These are phyloP conservation scores for Penicillium palitans DNA, from an alignment of 2,329 filamentous ascomycete genomes.

Conservation along the genomic window DNA sequence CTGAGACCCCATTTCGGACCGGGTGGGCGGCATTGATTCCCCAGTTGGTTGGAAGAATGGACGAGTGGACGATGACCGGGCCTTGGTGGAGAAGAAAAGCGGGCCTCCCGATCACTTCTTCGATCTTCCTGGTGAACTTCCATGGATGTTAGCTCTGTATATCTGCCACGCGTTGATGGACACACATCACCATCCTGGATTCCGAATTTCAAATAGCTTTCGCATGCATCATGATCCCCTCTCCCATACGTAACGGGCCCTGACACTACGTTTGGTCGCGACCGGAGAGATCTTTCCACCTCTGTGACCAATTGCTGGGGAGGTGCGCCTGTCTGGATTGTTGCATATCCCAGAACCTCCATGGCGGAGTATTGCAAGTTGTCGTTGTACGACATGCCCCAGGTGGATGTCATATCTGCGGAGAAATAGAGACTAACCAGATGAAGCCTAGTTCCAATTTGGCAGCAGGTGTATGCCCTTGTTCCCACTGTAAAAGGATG, in stretches of 20 bases:
- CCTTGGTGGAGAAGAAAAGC: neutral
- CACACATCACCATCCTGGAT: neutral
- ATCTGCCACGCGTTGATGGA: neutral
- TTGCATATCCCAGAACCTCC: neutral
- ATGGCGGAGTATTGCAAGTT: neutral
- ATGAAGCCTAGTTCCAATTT: neutral
- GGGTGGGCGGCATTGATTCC: constrained; percentile 7
- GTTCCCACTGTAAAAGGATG: neutral
- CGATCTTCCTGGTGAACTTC: neutral
- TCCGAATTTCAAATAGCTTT: neutral
- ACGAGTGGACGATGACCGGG: neutral
- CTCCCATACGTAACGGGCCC: neutral
- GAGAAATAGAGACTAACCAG: neutral
- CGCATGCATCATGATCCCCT: neutral
- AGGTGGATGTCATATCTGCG: neutral
- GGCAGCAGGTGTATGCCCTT: neutral
- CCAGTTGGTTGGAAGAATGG: neutral
- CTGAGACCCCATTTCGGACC: neutral
- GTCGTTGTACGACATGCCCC: neutral
- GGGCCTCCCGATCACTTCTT: neutral
- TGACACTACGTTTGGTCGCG: neutral
- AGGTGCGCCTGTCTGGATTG: neutral
- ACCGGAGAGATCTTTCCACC: neutral
- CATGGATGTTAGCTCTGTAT: neutral
- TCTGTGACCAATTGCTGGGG: neutral